phyloP scores from a whole-genome alignment of 441 rosid species.

The Gossypium trilobum region DNA sequence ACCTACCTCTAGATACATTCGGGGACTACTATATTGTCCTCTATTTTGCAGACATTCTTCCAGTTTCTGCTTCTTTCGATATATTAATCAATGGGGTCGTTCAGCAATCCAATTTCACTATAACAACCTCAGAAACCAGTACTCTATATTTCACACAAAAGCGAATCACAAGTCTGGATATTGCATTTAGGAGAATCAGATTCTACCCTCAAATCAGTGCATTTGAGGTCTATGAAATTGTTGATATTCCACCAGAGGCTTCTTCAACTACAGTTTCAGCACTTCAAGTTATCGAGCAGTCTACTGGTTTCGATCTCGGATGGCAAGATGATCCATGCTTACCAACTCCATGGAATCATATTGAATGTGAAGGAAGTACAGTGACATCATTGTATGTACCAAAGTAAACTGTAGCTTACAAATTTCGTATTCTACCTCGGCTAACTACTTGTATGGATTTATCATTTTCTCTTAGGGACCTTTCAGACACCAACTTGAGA shows the following conservation, averaged over 20 bases:
- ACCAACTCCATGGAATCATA: slow-evolving; percentile 58
- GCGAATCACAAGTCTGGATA: slow-evolving; percentile 40
- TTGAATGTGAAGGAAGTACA: slow-evolving; percentile 63
- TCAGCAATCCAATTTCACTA: slow-evolving; percentile 40
- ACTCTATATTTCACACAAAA: slow-evolving; percentile 37
- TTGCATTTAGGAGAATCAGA: slow-evolving; percentile 44
- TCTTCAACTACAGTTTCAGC: slow-evolving; percentile 92
- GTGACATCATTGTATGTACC: slow-evolving; percentile 58
- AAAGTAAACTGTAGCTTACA: neutral
- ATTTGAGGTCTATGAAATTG: slow-evolving; percentile 55
- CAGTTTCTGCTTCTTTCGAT: slow-evolving; percentile 59
- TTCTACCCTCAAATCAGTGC: slow-evolving; percentile 67
- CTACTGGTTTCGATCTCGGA: slow-evolving; percentile 58
- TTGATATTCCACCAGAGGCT: slow-evolving; percentile 58
- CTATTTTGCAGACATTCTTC: slow-evolving; percentile 74
- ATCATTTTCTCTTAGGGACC: slow-evolving; percentile 37
- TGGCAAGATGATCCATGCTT: slow-evolving; percentile 96
- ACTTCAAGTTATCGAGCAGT: slow-evolving; percentile 76
- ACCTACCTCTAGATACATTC: slow-evolving; percentile 33
- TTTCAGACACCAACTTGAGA: slow-evolving; percentile 62
- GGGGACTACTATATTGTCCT: slow-evolving; percentile 64
- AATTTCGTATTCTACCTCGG: neutral
- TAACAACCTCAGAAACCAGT: slow-evolving; percentile 37
- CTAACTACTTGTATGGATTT: slow-evolving; percentile 6
- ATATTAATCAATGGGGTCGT: slow-evolving; percentile 50